These are phyloP conservation scores for Yamadazyma paraphyllophila DNA, from an alignment of 805 yeast genomes.

Conservation along the genomic window DNA sequence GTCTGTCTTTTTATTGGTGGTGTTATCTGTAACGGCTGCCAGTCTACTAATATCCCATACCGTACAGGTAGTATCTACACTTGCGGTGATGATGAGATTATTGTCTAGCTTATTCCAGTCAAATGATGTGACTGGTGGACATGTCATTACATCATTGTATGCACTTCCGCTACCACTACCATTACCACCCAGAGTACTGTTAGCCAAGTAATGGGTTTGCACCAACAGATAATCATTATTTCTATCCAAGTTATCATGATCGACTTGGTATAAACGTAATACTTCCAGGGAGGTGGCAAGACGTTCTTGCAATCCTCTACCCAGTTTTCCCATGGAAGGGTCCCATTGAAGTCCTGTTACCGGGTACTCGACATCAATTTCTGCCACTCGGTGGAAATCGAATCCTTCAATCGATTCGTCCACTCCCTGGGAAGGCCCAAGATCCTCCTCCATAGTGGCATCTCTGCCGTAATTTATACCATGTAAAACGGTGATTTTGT, in stretches of 20 bases:
- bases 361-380: conserved; percentile 60
- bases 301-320: conserved; percentile 31
- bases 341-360: conserved; percentile 76
- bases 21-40: not conserved
- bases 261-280: conserved; percentile 59
- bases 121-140: conserved; percentile 90
- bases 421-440: not conserved
- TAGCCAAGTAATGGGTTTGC: conserved; percentile 41
- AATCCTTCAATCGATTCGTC: conserved; percentile 26
- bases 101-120: conserved; percentile 86
- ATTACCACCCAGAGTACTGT: conserved; percentile 25
- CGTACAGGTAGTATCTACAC: conserved; percentile 96
- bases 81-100: conserved; percentile 71
- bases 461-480: conserved; percentile 28
- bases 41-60: conserved; percentile 74
- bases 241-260: conserved; percentile 42
- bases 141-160: conserved; percentile 38
- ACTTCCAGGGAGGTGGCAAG: conserved; percentile 74
- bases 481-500: conserved; percentile 55
- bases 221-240: conserved; percentile 36
- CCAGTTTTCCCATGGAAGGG: conserved; percentile 38
- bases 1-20: conserved; percentile 22
- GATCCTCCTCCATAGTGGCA: conserved; percentile 19
- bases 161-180: conserved; percentile 4
- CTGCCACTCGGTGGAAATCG: conserved; percentile 49